Conservation (phyloP, 179 eudicot species). For the Silene noctiflora region DNA sequence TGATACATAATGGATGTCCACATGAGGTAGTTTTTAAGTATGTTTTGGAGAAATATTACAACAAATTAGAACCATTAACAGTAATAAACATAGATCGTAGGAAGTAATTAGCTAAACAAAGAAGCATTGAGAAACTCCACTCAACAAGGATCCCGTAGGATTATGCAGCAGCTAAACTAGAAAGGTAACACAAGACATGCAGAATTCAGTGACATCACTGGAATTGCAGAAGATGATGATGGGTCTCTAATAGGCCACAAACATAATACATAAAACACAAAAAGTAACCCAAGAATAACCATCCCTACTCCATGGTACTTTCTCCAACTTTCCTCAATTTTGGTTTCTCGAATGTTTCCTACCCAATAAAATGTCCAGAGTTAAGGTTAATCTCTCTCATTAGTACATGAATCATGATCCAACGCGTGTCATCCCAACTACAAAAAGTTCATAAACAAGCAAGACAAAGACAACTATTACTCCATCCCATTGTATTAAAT, state of each 20-base stretch:
- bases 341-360: background rate
- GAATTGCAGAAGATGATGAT: background rate
- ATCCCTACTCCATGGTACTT: background rate
- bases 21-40: slow-evolving; percentile 14
- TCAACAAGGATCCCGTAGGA: background rate
- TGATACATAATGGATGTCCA: slow-evolving; percentile 28
- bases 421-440: background rate
- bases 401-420: background rate
- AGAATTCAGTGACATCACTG: background rate
- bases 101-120: background rate
- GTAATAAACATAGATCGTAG: background rate
- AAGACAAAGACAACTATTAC: background rate
- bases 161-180: background rate
- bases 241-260: background rate
- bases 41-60: no score
- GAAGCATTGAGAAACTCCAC: no score
- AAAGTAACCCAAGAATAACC: background rate
- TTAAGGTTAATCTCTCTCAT: background rate
- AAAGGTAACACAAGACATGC: background rate
- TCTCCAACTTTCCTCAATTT: background rate
- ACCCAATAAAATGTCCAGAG: background rate
- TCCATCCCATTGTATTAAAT: background rate
- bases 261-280: background rate
- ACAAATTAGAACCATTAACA: background rate
- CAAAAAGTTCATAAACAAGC: background rate